A percentile compares a stretch with the other conserved stretches of the same genome.
phyloP scores from a whole-genome alignment of 1,284 basidiomycete genomes.

The Mycosarcoma mackinlayi region DNA sequence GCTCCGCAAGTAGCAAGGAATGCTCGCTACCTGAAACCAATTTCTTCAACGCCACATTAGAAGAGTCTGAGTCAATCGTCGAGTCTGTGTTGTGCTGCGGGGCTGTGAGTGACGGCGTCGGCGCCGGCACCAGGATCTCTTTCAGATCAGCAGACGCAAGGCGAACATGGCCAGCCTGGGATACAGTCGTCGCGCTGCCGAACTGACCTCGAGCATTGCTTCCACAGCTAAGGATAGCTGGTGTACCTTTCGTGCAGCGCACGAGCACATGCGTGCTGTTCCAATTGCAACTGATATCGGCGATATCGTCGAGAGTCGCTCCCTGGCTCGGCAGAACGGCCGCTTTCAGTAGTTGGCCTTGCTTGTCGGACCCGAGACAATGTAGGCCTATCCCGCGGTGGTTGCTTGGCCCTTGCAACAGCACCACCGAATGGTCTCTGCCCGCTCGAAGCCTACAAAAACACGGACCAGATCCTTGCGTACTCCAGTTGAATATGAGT shows the following conservation, averaged over 20 bases:
- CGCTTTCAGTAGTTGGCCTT: conserved; percentile 16
- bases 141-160: conserved; percentile 12
- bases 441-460: conserved; percentile 28
- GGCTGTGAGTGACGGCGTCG: not conserved
- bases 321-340: not conserved
- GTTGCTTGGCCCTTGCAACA: not conserved
- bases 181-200: conserved; percentile 2
- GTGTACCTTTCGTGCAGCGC: not conserved
- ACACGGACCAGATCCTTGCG: not conserved
- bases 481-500: conserved; percentile 27
- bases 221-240: conserved; percentile 24
- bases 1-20: conserved; percentile 27
- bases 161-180: not conserved
- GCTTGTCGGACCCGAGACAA: conserved; percentile 30
- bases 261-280: conserved; percentile 30
- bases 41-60: too few species aligned
- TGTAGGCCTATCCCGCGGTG: not conserved
- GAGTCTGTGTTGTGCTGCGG: not conserved
- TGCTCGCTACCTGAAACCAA: conserved; percentile 53
- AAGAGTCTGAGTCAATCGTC: too few species aligned
- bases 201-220: conserved; percentile 42
- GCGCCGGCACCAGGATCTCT: not conserved
- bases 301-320: conserved; percentile 2
- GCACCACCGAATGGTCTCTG: conserved; percentile 31
- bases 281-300: conserved; percentile 42